Evolutionary conservation across 306 rosid species (phyloP), one percentile per base, ranked within the genome.

Genomic region (Vigna unguiculata): DNA sequence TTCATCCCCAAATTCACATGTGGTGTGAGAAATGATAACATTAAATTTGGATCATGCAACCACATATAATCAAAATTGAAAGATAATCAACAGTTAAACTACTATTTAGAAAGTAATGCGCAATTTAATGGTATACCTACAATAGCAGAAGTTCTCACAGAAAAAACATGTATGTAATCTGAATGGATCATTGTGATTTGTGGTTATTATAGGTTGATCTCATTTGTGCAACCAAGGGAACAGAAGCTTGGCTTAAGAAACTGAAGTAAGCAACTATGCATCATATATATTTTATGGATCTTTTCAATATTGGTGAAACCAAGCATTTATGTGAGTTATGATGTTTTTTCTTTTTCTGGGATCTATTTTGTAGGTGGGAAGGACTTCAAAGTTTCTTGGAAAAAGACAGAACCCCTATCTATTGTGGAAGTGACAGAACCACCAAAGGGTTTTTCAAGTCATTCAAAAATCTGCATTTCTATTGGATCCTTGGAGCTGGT

Each of bases 401-500:
- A 64, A 72, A 52, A 61, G 74, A 75, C 38, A 85, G 96, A 82
- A 81, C 3, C 36, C 83, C 93, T 38, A 59, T 92, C 30, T 84
- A 58, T 68, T 90, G 97, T 87, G 86, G 84, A 40, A 53, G 54
- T 3, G 85, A 69, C 10, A 36, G 7, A 43, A 45, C 8, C 4
- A 92, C 97, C 28, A 77, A 81, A 65, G 97, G 90, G 32, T 92
- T 90, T 82, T 46, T 70, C 7, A 88, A 72, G 82, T 88, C 96
- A 5, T 43, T 82, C 84, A 75, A 87, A 57, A 92, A 88, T 83
- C 84, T 92, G 8, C 85, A 87, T 54, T 90, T 92, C 43, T 90
- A 88, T 84, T 92, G 97, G 97, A 92, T 92, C 72, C 97, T 92
- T 60, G 89, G 96, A 65, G 93, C 97, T 17, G 97, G 97, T 51